A percentile compares a stretch with the other conserved stretches of the same genome.
Conservation (phyloP, 306 rosid species). For the Casuarina glauca region DNA sequence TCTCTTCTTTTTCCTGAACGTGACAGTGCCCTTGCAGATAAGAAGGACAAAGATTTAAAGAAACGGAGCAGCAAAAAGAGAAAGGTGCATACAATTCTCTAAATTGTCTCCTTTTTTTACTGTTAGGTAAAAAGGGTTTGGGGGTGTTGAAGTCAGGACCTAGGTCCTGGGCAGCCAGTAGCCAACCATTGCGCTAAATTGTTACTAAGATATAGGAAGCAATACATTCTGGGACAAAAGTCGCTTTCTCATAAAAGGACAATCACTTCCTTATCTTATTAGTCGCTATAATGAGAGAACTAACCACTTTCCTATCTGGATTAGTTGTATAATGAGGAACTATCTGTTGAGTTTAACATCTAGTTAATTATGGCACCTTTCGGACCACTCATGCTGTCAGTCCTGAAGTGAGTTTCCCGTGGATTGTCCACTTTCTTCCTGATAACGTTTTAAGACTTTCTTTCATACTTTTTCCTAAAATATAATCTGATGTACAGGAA, state of each 20-base stretch:
- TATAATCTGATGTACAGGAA: too few relatives aligned
- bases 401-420: not conserved
- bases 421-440: not conserved
- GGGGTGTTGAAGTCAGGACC: too few relatives aligned
- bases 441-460: too few relatives aligned
- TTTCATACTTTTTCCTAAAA: too few relatives aligned
- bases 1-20: slow-evolving; percentile 22
- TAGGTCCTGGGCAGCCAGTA: too few relatives aligned
- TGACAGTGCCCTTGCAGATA: slow-evolving; percentile 51
- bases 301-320: slow-evolving; percentile 1
- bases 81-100: slow-evolving; percentile 59
- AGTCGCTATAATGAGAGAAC: too few relatives aligned
- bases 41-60: slow-evolving; percentile 74
- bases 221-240: slow-evolving; percentile 11
- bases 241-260: too few relatives aligned
- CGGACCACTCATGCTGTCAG: not conserved
- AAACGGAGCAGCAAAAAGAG: slow-evolving; percentile 87
- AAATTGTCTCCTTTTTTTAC: not conserved
- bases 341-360: not conserved
- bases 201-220: not conserved
- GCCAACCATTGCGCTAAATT: too few relatives aligned
- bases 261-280: too few relatives aligned
- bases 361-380: not conserved
- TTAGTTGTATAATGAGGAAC: not conserved
- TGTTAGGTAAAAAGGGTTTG: too few relatives aligned